Percentiles rank a stretch among this genome's conserved stretches.
Conservation (phyloP, 1,284 basidiomycete genomes). For the Polyporus tsugae region DNA sequence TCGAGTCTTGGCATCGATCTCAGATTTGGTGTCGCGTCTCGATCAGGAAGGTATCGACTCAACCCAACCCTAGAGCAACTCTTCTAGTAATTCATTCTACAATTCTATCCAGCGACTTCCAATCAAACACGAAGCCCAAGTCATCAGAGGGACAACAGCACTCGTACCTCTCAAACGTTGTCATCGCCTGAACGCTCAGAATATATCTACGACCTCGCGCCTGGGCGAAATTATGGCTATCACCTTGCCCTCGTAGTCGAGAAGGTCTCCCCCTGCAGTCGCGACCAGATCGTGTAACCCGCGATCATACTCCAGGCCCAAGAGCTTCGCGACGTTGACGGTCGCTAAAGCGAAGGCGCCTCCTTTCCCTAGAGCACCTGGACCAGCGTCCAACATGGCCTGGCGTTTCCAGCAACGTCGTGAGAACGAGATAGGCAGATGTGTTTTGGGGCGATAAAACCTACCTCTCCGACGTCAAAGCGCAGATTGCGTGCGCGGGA, state of each 20-base stretch:
- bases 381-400: constrained; percentile 44
- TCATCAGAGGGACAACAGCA: background rate
- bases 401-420: constrained; percentile 17
- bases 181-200: constrained; percentile 3
- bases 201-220: constrained; percentile 51
- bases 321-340: constrained; percentile 59
- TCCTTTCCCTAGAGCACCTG: constrained; percentile 47
- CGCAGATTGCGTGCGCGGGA: constrained; percentile 60
- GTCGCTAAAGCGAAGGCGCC: constrained; percentile 55
- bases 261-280: constrained; percentile 65
- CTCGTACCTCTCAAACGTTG: background rate
- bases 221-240: constrained; percentile 62
- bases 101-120: too few relatives aligned
- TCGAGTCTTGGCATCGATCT: constrained; percentile 17
- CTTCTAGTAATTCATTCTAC: background rate
- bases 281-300: constrained; percentile 65
- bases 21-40: constrained; percentile 13
- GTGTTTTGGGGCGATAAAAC: constrained; percentile 29
- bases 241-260: constrained; percentile 66
- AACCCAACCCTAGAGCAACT: background rate
- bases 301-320: constrained; percentile 47
- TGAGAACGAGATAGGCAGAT: constrained; percentile 30
- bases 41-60: constrained; percentile 18
- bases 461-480: constrained; percentile 67
- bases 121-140: too few relatives aligned